phyloP scores from a whole-genome alignment of 768 basidiomycete genomes.

The Pleurotus eryngii region DNA sequence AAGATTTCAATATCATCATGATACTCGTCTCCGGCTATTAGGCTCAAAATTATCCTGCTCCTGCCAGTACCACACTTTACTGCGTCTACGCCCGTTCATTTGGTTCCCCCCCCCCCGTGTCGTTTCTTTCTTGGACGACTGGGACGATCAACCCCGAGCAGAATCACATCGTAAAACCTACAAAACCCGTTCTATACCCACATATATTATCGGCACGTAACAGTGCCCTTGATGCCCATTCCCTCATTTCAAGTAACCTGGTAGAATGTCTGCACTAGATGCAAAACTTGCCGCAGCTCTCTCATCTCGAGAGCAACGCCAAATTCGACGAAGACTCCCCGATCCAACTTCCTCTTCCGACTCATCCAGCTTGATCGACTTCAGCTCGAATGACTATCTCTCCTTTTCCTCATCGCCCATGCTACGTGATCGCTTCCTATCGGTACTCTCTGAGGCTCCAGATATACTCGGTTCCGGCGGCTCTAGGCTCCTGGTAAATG shows the following conservation, averaged over 20 bases:
- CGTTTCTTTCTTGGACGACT: no score
- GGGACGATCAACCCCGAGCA: not conserved
- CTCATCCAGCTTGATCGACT: constrained; percentile 47
- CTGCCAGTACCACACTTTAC: no score
- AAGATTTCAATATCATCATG: no score
- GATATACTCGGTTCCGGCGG: constrained; percentile 82
- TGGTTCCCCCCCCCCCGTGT: no score
- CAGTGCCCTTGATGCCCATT: constrained; percentile 10
- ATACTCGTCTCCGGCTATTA: no score
- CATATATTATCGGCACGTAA: not conserved
- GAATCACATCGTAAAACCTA: not conserved
- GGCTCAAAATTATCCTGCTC: no score
- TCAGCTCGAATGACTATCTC: constrained; percentile 93
- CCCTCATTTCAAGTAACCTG: constrained; percentile 1
- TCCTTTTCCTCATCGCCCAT: constrained; percentile 62
- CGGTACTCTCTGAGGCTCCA: constrained; percentile 43
- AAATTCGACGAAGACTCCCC: constrained; percentile 70
- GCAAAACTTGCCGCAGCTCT: constrained; percentile 49
- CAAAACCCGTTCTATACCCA: constrained; percentile 15
- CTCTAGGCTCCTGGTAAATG: constrained; percentile 81
- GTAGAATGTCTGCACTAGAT: constrained; percentile 21
- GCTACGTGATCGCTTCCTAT: constrained; percentile 59
- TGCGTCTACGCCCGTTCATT: no score
- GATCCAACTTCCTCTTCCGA: constrained; percentile 41
- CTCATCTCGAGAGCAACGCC: constrained; percentile 58